Evolutionary conservation across 768 basidiomycete genomes (phyloP), one percentile per base, ranked within the genome.

Genomic region (Rhodocollybia butyracea): DNA sequence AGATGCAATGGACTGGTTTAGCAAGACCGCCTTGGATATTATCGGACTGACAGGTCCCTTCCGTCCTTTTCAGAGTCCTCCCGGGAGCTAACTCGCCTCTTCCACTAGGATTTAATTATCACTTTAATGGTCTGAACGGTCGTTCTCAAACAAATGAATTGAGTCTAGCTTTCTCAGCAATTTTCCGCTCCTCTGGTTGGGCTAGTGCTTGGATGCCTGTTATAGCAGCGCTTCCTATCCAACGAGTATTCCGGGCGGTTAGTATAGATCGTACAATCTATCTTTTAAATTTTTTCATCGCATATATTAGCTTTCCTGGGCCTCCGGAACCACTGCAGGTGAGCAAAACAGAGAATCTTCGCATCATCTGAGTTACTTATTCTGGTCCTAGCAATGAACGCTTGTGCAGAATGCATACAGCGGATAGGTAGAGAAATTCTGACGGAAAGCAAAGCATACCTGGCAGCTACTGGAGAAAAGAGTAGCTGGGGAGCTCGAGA

Each of bases 21-120:
- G 61, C 47, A 68, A 61, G 54, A 63, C 63, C 55, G 75, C 76
- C 0, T 61, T 77, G 11, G 74, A 77, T 41, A 64, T 77, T 27
- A 76, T 78, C 22, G 76, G 76, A 6, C 67, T 74, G 30, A 64
- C 76, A 24, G 75, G 75, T 74, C 24, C n/a, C n/a, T n/a, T 40
- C 17, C 1, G 61, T 30, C 29, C 13, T 7, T 46, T 26, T n/a
- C 26, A 15, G 22, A 15, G 10, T 24, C 17, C 10, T 17, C 24
- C 5, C 30, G 46, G 22, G 11, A 17, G 29, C 11, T 41, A 51
- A 27, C 26, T 26, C 29, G 27, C 22, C 39, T 60, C 6, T 22
- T 36, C 15, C 17, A 24, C 3, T 39, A 77, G 75, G 76, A 15
- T 76, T 76, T 51, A 66, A 72, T 55, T 73, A 72, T 55, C 6